A percentile compares a stretch with the other conserved stretches of the same genome.
These are phyloP conservation scores for Crithidia fasciculata DNA, from an alignment of 208 protist genomes.

Conservation along the genomic window DNA sequence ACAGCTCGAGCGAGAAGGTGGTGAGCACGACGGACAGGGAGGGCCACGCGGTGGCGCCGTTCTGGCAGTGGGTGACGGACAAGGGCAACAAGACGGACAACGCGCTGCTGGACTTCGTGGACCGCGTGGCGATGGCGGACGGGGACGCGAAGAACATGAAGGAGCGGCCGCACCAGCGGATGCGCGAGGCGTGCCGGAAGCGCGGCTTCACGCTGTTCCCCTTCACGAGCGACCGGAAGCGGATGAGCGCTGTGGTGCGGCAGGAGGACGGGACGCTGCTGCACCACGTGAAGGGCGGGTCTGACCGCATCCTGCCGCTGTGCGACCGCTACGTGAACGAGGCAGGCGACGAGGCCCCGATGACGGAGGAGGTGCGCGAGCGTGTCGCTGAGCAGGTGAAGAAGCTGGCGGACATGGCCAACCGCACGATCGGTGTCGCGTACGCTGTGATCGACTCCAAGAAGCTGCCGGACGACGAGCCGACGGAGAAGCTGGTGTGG, in stretches of 20 bases:
- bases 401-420: slow-evolving; percentile 57
- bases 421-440: slow-evolving; percentile 88
- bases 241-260: slow-evolving; percentile 78
- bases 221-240: slow-evolving; percentile 89
- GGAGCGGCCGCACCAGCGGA: slow-evolving; percentile 58
- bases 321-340: slow-evolving; percentile 75
- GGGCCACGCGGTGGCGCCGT: slow-evolving; percentile 31
- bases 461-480: slow-evolving; percentile 66
- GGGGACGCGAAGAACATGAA: slow-evolving; percentile 35
- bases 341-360: slow-evolving; percentile 49
- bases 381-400: slow-evolving; percentile 50
- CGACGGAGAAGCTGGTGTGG: slow-evolving; percentile 80
- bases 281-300: slow-evolving; percentile 92
- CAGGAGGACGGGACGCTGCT: slow-evolving; percentile 48
- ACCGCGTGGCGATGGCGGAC: slow-evolving; percentile 47
- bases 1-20: slow-evolving; percentile 86
- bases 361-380: slow-evolving; percentile 39
- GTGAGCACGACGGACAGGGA: slow-evolving; percentile 46
- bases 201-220: slow-evolving; percentile 75
- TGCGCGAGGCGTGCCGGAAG: slow-evolving; percentile 45
- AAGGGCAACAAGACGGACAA: slow-evolving; percentile 92
- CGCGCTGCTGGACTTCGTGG: slow-evolving; percentile 81
- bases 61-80: slow-evolving; percentile 70
- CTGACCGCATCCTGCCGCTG: slow-evolving; percentile 86
- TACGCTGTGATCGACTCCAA: slow-evolving; percentile 37